Evolutionary conservation across 495 filamentous ascomycete genomes (phyloP), one percentile per base, ranked within the genome.

Genomic region (Elasticomyces elasticus): DNA sequence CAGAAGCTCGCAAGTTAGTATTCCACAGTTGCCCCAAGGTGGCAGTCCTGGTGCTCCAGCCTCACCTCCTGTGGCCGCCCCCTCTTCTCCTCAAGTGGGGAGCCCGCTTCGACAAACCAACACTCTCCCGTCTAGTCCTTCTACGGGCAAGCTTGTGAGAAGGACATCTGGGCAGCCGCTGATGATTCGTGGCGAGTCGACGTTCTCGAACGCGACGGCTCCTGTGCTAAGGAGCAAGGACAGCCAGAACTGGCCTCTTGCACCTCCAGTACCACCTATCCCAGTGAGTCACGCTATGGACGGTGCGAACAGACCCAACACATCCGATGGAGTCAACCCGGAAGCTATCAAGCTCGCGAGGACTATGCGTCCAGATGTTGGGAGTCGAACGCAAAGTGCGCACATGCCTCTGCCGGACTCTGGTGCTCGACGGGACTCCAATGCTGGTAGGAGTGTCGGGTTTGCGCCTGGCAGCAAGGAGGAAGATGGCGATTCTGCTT

Each of bases 161-260:
- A 19, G 41, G 1, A 30, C n/a, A 23, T 55, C 57, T 27, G 20
- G 5, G 2, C 56, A 55, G 26, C 56, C 47, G 17, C 7, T 13
- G 35, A 35, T 49, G 13, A 19, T 3, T 4, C 33, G 52, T 2
- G 46, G 40, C 35, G 35, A 55, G 17, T 50, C 51, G 22, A 24
- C 7, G 4, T 23, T 49, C 35, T 35, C 52, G 33, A 51, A 5
- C 37, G 56, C 51, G 28, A 55, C 56, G 10, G 46, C 45, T 19
- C 15, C 25, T 19, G 28, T 17, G 7, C 1, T 38, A 6, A 5
- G 2, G 9, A 5, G 13, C 6, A 33, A 17, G 9, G 20, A 27
- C 52, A 59, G 46, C 22, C 59, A 59, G 30, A 61, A 64, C 27
- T 66, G 60, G 60, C 65, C 67, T 11, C 61, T 68, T 11, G 59